These are phyloP conservation scores for Ambrosia hybrid DNA, from an alignment of 140 eudicot genomes.

Conservation along the genomic window DNA sequence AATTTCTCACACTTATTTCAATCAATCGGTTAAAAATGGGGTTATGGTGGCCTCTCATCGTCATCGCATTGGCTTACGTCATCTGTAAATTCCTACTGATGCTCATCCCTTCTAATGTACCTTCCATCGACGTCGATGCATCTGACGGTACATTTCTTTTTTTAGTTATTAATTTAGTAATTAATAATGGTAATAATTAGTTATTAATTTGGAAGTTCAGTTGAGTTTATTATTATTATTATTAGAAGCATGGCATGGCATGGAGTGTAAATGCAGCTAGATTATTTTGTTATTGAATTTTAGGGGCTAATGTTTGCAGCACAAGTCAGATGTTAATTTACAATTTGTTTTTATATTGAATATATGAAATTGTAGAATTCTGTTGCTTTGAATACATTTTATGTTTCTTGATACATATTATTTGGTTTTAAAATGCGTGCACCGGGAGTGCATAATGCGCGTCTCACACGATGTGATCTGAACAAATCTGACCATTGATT, in stretches of 20 bases:
- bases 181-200: neutral
- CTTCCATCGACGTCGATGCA: constrained; percentile 89
- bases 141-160: constrained; percentile 59
- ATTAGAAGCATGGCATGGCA: neutral
- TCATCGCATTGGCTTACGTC: constrained; percentile 74
- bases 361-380: neutral
- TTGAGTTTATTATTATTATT: constrained; percentile 1
- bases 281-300: neutral
- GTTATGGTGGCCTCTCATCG: constrained; percentile 84
- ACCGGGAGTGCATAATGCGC: too few relatives aligned
- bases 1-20: neutral
- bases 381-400: neutral
- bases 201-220: constrained; percentile 10
- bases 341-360: neutral
- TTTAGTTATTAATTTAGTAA: neutral
- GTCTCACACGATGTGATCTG: too few relatives aligned
- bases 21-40: constrained; percentile 46
- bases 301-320: too few relatives aligned
- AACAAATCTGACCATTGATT: too few relatives aligned
- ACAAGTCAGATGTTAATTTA: neutral
- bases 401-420: constrained; percentile 3
- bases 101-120: constrained; percentile 95
- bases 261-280: constrained; percentile 19
- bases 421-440: too few relatives aligned
- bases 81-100: constrained; percentile 76